Conservation (phyloP, 2,329 filamentous ascomycete species). For the Trichophyton simii region DNA sequence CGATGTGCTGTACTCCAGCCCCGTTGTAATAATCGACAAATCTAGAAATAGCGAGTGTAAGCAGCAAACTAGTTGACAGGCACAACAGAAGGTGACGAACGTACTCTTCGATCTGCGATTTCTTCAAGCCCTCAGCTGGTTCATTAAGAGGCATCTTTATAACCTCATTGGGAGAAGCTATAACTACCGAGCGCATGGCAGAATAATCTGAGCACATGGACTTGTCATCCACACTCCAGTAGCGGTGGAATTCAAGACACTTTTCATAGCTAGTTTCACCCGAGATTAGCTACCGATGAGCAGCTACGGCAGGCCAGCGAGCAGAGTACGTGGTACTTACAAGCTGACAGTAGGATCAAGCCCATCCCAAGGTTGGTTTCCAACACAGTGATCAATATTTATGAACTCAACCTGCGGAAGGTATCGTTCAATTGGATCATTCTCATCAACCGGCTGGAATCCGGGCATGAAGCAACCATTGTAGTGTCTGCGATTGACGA, state of each 20-base stretch:
- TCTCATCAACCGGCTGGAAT: constrained; percentile 43
- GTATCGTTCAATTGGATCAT: constrained; percentile 32
- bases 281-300: constrained; percentile 10
- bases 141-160: constrained; percentile 98
- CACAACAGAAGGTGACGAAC: neutral
- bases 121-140: constrained; percentile 70
- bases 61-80: neutral
- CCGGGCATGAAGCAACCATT: constrained; percentile 65
- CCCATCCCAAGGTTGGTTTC: constrained; percentile 83
- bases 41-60: constrained; percentile 8
- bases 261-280: constrained; percentile 54
- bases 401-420: constrained; percentile 55
- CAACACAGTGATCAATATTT: constrained; percentile 85
- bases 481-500: constrained; percentile 59
- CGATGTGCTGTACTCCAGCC: constrained; percentile 80
- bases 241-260: constrained; percentile 78
- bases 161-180: constrained; percentile 65
- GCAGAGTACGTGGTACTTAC: constrained; percentile 19
- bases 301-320: constrained; percentile 8
- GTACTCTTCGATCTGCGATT: constrained; percentile 82
- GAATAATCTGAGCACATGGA: constrained; percentile 83
- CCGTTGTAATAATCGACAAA: constrained; percentile 71
- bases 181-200: constrained; percentile 72
- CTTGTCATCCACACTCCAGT: constrained; percentile 87
- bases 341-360: constrained; percentile 51